phyloP scores from a whole-genome alignment of 225 moss, liverwort and hornwort species.

The Physcomitrium patens region DNA sequence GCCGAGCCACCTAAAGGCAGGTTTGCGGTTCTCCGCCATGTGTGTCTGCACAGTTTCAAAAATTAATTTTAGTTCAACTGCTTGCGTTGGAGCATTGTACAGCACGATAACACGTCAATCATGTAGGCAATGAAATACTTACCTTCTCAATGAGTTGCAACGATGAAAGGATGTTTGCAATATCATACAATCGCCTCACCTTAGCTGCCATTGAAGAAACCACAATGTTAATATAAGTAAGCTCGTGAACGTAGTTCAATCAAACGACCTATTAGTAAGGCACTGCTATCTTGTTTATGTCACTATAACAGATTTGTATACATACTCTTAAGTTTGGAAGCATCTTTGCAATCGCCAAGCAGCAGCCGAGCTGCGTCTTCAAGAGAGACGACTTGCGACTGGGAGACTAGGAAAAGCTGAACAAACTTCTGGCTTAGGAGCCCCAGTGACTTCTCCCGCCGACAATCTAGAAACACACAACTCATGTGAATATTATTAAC shows the following conservation, averaged over 20 bases:
- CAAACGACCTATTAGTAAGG: not conserved
- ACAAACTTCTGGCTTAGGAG: constrained; percentile 96
- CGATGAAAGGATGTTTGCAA: constrained; percentile 93
- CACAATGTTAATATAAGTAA: constrained; percentile 2
- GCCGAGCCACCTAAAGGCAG: constrained; percentile 96
- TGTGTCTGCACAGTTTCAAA: constrained; percentile 67
- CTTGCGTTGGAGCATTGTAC: not conserved
- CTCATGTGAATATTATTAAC: constrained; percentile 18
- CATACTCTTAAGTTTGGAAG: constrained; percentile 90
- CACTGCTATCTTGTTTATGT: constrained; percentile 4
- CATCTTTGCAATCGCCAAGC: constrained; percentile 84
- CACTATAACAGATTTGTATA: not conserved
- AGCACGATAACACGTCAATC: constrained; percentile 6
- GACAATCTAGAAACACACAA: constrained; percentile 62
- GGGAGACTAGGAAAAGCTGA: constrained; percentile 87
- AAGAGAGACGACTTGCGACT: constrained; percentile 90
- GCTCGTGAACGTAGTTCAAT: not conserved
- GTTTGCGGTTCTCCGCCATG: constrained; percentile 91
- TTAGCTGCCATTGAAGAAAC: constrained; percentile 65
- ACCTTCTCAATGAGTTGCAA: constrained; percentile 97
- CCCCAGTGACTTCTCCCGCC: constrained; percentile 92
- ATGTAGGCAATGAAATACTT: constrained; percentile 6
- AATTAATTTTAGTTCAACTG: constrained; percentile 10
- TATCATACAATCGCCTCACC: constrained; percentile 94
- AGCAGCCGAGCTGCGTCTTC: constrained; percentile 93